Evolutionary conservation across 2,329 filamentous ascomycete genomes (phyloP).

Genomic region (Catunica adiposa): DNA sequence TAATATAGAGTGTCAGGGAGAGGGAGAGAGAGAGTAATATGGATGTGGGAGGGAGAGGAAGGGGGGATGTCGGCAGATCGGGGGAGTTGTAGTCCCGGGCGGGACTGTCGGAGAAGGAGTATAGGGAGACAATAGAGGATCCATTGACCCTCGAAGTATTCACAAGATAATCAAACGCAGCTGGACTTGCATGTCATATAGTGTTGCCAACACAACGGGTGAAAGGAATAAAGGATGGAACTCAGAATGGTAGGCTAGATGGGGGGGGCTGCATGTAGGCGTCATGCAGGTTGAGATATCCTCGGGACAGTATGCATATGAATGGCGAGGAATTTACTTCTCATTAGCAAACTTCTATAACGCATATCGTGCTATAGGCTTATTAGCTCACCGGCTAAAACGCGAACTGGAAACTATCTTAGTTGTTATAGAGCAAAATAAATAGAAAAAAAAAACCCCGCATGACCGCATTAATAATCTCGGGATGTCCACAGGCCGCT

Average conservation of each 20-base stretch:
- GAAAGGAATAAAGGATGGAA: neutral
- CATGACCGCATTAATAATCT: neutral
- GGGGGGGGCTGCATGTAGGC: neutral
- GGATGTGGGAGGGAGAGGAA: neutral
- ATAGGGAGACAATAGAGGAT: too few species aligned
- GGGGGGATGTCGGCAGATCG: too few species aligned
- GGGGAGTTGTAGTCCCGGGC: too few species aligned
- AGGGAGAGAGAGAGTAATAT: neutral
- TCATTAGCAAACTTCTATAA: too few species aligned
- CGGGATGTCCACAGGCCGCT: neutral
- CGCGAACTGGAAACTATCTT: too few species aligned
- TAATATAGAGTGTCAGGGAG: neutral
- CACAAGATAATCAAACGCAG: too few species aligned
- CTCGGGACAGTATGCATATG: neutral
- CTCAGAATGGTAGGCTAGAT: neutral
- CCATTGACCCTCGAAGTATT: too few species aligned
- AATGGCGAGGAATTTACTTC: neutral
- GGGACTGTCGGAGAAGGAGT: too few species aligned
- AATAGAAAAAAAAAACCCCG: neutral
- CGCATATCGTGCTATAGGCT: too few species aligned
- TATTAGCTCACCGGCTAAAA: too few species aligned
- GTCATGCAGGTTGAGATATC: neutral
- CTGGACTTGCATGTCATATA: neutral
- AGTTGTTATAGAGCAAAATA: too few species aligned
- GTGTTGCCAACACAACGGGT: neutral